phyloP scores from a whole-genome alignment of 495 filamentous ascomycete genomes.

The Bryoglossum gracile region DNA sequence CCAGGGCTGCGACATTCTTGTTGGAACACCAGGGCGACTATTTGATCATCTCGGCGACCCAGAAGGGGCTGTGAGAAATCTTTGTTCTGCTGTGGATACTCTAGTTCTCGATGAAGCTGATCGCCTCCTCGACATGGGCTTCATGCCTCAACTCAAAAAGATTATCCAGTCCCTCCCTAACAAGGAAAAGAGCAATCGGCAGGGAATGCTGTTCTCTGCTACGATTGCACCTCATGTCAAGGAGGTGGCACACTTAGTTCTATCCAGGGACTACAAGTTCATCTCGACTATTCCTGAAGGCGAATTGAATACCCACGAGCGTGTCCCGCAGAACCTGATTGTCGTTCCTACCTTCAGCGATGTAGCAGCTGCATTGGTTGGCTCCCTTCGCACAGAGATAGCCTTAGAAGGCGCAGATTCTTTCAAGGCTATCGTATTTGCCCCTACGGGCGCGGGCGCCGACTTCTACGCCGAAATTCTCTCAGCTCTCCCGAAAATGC shows the following conservation, averaged over 20 bases:
- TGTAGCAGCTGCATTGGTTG: constrained; percentile 44
- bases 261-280: constrained; percentile 47
- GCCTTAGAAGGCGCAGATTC: constrained; percentile 26
- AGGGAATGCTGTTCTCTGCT: constrained; percentile 67
- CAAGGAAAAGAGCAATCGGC: constrained; percentile 45
- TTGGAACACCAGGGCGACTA: constrained; percentile 58
- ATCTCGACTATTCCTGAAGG: constrained; percentile 57
- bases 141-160: constrained; percentile 49
- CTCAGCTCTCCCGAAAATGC: constrained; percentile 35
- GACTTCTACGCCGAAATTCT: constrained; percentile 48
- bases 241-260: constrained; percentile 51
- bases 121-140: constrained; percentile 59
- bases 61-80: constrained; percentile 32
- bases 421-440: constrained; percentile 64
- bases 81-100: constrained; percentile 46
- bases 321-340: constrained; percentile 54
- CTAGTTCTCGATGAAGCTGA: constrained; percentile 63
- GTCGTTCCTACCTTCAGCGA: constrained; percentile 46
- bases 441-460: constrained; percentile 56
- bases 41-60: constrained; percentile 48
- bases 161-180: constrained; percentile 50
- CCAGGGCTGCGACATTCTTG: constrained; percentile 40
- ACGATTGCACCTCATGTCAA: constrained; percentile 58
- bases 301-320: constrained; percentile 53
- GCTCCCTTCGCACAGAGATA: constrained; percentile 39